phyloP scores from a whole-genome alignment of 345 rosid species.

The Crucihimalaya himalaica region DNA sequence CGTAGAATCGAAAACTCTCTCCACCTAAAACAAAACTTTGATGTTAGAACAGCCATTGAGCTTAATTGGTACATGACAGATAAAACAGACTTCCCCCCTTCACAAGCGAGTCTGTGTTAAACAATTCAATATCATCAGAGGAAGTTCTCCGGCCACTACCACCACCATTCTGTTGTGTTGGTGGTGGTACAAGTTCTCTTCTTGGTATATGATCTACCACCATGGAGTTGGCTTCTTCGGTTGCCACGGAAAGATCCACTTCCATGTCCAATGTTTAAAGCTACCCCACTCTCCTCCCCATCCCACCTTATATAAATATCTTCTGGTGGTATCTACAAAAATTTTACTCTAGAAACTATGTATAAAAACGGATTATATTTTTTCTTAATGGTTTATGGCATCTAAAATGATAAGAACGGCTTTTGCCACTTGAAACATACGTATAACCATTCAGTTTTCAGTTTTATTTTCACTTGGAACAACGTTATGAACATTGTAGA shows the following conservation, averaged over 20 bases:
- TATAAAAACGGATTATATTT: too few relatives aligned
- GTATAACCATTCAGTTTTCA: too few relatives aligned
- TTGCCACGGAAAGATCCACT: constrained; percentile 54
- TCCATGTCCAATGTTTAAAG: constrained; percentile 53
- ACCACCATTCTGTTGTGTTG: constrained; percentile 60
- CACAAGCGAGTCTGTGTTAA: constrained; percentile 80
- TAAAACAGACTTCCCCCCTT: constrained; percentile 56
- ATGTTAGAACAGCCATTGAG: constrained; percentile 19
- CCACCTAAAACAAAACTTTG: constrained; percentile 59
- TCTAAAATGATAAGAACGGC: too few relatives aligned
- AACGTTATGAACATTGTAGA: too few relatives aligned
- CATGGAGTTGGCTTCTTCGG: constrained; percentile 48
- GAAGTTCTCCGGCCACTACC: constrained; percentile 53
- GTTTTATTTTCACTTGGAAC: too few relatives aligned
- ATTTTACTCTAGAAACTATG: too few relatives aligned
- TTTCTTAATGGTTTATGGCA: too few relatives aligned
- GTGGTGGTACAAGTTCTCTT: constrained; percentile 47
- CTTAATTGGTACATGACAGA: background rate
- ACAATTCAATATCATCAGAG: constrained; percentile 76
- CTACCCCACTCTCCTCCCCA: constrained; percentile 61
- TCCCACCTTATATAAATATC: constrained; percentile 96
- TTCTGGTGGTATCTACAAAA: constrained; percentile 67
- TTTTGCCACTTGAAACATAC: too few relatives aligned
- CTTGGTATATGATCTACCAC: constrained; percentile 55
- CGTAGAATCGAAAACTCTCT: constrained; percentile 62